Base-by-base conservation (phyloP, 805 yeast species). In the Sugiyamaella valdiviana region DNA sequence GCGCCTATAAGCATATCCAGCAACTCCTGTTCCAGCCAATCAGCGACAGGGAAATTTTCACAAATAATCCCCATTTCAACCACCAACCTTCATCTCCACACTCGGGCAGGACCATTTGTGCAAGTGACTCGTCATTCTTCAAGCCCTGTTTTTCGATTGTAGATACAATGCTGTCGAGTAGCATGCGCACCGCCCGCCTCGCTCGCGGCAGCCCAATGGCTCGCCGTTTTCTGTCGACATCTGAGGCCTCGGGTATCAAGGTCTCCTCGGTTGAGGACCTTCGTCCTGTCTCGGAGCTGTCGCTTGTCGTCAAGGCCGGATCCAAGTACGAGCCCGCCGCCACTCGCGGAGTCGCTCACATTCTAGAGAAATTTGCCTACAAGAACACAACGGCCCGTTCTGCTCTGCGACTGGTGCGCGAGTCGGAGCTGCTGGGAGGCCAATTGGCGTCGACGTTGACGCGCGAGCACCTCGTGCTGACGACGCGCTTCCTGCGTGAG, bases 351-450 rank as follows among this genome's bases (percentile, higher is more conserved):
- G 71, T 84, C 57, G 76, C 97, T 40, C 97, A 91, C 69, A 71
- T 89, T 56, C 76, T 90, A 63, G 79, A 91, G 63, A 79, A 88
- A 69, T 89, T 80, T 69, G 83, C 83, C 61, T 93, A 84, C 75
- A 62, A 65, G 65, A 83, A 85, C 76, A 88, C 96, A 49, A 75
- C 75, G 53, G 68, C 79, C 60, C 87, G 88, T 69, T 84, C 96
- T 16, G 96, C 93, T 20, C 77, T 93, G 66, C 85, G 98, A 74
- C 76, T 90, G 63, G 85, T 89, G 64, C 85, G 99, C 72, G 99
- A 93, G 73, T 73, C 90, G 45, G 99, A 91, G 74, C 79, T 93
- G 57, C 76, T 91, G 57, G 98, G 99, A 58, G 98, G 96, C 65
- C 70, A 69, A 52, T 78, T 88, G 68, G 64, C 76, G 44, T 74